These are phyloP conservation scores for Termitomyces sp. DNA, from an alignment of 768 basidiomycete genomes.

Conservation along the genomic window DNA sequence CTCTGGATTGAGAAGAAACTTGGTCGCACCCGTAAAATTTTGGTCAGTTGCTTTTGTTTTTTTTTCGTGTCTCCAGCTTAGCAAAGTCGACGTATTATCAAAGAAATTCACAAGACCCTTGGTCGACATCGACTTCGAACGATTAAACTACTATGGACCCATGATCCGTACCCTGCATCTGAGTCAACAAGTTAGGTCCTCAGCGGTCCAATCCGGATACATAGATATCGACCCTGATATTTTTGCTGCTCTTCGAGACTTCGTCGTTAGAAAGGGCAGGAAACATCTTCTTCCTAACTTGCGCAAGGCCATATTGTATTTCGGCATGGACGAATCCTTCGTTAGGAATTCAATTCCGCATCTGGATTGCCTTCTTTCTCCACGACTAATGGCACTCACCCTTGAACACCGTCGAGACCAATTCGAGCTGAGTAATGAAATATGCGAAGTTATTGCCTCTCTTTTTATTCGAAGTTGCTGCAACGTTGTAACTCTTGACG, in stretches of 20 bases:
- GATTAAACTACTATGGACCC: not conserved
- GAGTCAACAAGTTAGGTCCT: not conserved
- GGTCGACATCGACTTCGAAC: not conserved
- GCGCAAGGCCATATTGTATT: not conserved
- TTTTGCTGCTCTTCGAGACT: not conserved
- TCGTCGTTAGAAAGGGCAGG: not conserved
- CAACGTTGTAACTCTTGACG: not conserved
- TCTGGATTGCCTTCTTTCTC: not conserved
- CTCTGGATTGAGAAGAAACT: not conserved
- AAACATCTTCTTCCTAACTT: not conserved
- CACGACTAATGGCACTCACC: not conserved
- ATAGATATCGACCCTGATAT: not conserved
- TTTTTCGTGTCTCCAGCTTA: not conserved
- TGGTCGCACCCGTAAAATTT: too few relatives aligned
- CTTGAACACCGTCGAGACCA: not conserved
- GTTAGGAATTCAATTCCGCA: not conserved
- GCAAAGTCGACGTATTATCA: too few relatives aligned
- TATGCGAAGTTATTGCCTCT: not conserved
- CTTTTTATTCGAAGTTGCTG: not conserved
- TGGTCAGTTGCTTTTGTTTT: not conserved
- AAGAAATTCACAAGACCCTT: not conserved
- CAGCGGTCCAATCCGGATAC: not conserved
- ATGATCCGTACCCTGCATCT: not conserved
- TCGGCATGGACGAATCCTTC: not conserved
- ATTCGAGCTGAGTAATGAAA: not conserved